Evolutionary conservation across 2,329 filamentous ascomycete genomes (phyloP).

Genomic region (Xylariaceae sp.): DNA sequence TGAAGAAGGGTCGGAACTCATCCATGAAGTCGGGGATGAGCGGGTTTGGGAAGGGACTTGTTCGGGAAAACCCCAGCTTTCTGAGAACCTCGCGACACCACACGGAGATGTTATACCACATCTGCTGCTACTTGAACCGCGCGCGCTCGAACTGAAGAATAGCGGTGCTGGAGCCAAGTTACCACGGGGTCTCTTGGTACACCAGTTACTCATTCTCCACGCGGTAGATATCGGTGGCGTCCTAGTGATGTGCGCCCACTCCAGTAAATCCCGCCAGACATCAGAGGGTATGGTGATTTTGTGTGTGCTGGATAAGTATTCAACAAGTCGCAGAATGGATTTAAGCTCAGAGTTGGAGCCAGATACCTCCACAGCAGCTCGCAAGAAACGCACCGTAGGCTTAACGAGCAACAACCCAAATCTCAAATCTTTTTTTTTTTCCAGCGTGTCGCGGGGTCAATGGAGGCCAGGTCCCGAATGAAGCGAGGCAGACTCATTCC

Average conservation of each 20-base stretch:
- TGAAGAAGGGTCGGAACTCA: conserved; percentile 45
- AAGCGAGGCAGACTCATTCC: conserved; percentile 20
- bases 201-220: conserved; percentile 33
- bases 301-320: conserved; percentile 57
- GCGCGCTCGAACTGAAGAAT: conserved; percentile 24
- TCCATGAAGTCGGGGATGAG: conserved; percentile 39
- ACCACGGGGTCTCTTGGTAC: conserved; percentile 30
- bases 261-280: conserved; percentile 62
- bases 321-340: conserved; percentile 53
- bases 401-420: conserved; percentile 25
- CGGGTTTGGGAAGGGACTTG: conserved; percentile 16
- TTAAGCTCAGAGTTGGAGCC: conserved; percentile 60
- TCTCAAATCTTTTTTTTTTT: not conserved
- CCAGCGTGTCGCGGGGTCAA: not conserved
- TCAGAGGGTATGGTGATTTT: conserved; percentile 48
- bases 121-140: conserved; percentile 27
- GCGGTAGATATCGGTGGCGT: conserved; percentile 35
- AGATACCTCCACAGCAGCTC: conserved; percentile 62
- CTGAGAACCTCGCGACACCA: conserved; percentile 26
- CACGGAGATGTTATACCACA: conserved; percentile 30
- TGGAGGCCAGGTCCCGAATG: not conserved
- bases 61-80: conserved; percentile 5
- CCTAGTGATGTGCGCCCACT: conserved; percentile 58
- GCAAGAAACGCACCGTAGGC: conserved; percentile 55
- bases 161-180: conserved; percentile 14